Percentiles rank a stretch among this genome's conserved stretches.
Conservation (phyloP, 2,329 filamentous ascomycete species). For the Arthroderma uncinatum region DNA sequence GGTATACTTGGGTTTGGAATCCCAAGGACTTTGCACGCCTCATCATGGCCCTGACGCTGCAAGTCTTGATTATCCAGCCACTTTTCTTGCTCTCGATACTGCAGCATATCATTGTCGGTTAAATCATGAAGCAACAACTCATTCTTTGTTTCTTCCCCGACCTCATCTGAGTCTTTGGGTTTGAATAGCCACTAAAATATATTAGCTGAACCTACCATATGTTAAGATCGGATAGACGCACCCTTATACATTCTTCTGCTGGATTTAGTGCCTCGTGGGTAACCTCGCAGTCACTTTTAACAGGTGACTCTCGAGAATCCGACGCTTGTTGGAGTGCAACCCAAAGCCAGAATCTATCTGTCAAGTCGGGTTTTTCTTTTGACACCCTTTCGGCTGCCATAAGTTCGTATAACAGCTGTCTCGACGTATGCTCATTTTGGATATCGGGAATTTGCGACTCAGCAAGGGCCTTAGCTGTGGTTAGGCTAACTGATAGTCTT, state of each 20-base stretch:
- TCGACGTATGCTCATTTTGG: not conserved
- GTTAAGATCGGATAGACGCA: not conserved
- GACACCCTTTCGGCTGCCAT: not conserved
- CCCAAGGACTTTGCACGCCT: not conserved
- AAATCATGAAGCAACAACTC: not conserved
- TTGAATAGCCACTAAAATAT: not conserved
- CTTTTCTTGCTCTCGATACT: not conserved
- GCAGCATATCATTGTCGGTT: not conserved
- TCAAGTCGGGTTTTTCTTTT: not conserved
- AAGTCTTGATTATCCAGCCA: not conserved
- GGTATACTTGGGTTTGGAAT: not conserved
- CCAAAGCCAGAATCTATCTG: not conserved
- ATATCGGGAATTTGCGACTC: not conserved
- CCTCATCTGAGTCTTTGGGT: not conserved
- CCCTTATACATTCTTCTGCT: not conserved
- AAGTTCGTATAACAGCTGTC: not conserved
- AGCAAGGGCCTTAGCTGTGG: not conserved
- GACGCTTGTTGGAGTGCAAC: not conserved
- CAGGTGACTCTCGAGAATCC: not conserved
- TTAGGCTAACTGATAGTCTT: not conserved
- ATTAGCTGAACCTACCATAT: not conserved
- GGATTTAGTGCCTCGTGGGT: not conserved
- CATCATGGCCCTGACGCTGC: slow-evolving; percentile 1
- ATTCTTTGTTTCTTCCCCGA: not conserved
- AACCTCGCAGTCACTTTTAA: not conserved